Base-by-base conservation (phyloP, 192 early-diverging fungal species). In the Pecoramyces ruminantium region DNA sequence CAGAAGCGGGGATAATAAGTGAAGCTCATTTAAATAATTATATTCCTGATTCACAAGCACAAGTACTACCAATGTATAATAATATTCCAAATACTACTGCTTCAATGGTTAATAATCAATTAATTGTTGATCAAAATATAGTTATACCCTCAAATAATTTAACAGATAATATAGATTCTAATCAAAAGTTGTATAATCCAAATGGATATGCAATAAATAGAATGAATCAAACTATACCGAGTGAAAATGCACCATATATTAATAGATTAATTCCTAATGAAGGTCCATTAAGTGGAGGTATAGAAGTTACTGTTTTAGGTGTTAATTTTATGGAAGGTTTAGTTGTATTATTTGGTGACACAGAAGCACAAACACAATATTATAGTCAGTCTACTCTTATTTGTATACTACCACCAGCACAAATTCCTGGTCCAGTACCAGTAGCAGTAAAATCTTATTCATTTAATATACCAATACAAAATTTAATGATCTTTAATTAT, bases 201-300 rank as follows among this genome's bases (percentile, higher is more conserved):
- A 39, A 39, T 39, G 6, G 12, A 1, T 39, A 39, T 67, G n/a
- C 17, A 0, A 21, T 67, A 67, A 67, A n/a, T 67, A 67, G 25
- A 67, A 17, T 67, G 4, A 67, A 67, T 39, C 38, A 39, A 14
- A 39, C 38, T 4, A n/a, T 67, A 67, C 4, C 51, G 0, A n/a
- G 51, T 67, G 51, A 67, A 67, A 67, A 67, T 9, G 51, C 51
- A 67, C 51, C 51, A 16, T 86, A 87, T 67, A 89, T 97, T 28
- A 89, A 88, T 30, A 88, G 94, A 51, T 82, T 98, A 79, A 93
- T 94, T 39, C 96, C 96, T 1, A 86, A 88, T 28, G 89, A 93
- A 80, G 96, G 96, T 12, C 96, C 96, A 0, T 88, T 93, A 39
- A 91, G 90, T 83, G 96, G 96, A 77, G 96, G 96, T 17, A 87